Evolutionary conservation across 139 green algal species (phyloP), one percentile per base, ranked within the genome.

Genomic region (Chlorella sp.): DNA sequence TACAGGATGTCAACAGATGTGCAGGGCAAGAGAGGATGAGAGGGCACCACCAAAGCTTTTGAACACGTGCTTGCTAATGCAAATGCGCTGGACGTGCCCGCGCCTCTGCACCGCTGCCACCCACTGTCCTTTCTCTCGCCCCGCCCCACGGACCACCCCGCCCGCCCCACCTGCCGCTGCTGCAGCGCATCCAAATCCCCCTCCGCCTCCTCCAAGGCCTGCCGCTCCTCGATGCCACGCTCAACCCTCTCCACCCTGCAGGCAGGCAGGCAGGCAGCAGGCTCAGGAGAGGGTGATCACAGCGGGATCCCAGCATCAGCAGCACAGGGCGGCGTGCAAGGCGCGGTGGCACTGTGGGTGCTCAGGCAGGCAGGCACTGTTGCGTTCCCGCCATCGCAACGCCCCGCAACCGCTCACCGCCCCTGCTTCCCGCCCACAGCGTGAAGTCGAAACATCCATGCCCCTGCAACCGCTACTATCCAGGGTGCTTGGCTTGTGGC

Each of bases 221-320:
- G 37, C 18, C 53, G 68, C 69, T 57, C 60, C 89, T 90, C 87
- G 0, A 71, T 37, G 5, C 16, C 77, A 9, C 78, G 37, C 87
- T 90, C 87, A 19, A 90, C 78, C 40, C 77, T 85, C 79, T 90
- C 78, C 78, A 76, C 78, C 64, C 86, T 90, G 86, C 85, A 48
- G 80, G 80, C 36, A 24, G 18, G 86, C 85, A 48, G 80, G 80
- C 36, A 24, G 18, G 5, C 80, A 53, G 34, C 16, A 12, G 16
- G 16, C 15, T 57, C 48, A 57, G 9, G 9, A 57, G 48, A 5
- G 9, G 48, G 7, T 57, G 48, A 57, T 57, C 48, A 57, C 48
- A 57, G 48, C 48, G 48, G 9, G 48, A 57, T 57, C 48, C 48
- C 5, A 9, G 48, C 48, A 57, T 5, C 7, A 15, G n/a, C 77